These are phyloP conservation scores for Gamsiella multidivaricata DNA, from an alignment of 192 early-diverging fungal genomes.

Conservation along the genomic window DNA sequence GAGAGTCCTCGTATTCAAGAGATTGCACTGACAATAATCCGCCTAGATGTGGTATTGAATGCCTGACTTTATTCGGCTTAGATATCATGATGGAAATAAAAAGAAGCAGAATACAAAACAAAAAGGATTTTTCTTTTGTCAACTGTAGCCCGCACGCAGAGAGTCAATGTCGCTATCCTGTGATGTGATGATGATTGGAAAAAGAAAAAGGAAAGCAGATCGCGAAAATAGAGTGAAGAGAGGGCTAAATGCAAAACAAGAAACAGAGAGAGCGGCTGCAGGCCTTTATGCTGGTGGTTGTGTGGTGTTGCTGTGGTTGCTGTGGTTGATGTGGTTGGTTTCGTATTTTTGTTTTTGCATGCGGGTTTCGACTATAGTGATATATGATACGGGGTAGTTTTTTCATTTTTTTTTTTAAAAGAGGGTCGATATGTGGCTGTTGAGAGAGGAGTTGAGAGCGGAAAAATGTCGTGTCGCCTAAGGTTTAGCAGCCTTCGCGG, in stretches of 20 bases:
- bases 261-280: too few species aligned
- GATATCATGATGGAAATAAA: neutral
- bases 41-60: conserved; percentile 12
- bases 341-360: neutral
- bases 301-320: too few species aligned
- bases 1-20: too few species aligned
- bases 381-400: neutral
- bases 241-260: neutral
- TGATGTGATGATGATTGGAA: neutral
- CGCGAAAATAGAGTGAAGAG: neutral
- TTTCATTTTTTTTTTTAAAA: neutral
- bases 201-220: neutral
- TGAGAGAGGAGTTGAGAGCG: neutral
- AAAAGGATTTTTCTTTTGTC: too few species aligned
- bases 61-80: neutral
- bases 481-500: conserved; percentile 34
- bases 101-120: too few species aligned
- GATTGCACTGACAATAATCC: too few species aligned
- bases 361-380: neutral
- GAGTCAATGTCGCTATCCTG: too few species aligned
- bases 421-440: neutral
- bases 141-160: too few species aligned
- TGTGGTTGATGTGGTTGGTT: neutral
- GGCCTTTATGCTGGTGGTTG: too few species aligned
- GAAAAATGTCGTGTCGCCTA: neutral